phyloP scores from a whole-genome alignment of 768 basidiomycete genomes.

The Calocera viscosa region DNA sequence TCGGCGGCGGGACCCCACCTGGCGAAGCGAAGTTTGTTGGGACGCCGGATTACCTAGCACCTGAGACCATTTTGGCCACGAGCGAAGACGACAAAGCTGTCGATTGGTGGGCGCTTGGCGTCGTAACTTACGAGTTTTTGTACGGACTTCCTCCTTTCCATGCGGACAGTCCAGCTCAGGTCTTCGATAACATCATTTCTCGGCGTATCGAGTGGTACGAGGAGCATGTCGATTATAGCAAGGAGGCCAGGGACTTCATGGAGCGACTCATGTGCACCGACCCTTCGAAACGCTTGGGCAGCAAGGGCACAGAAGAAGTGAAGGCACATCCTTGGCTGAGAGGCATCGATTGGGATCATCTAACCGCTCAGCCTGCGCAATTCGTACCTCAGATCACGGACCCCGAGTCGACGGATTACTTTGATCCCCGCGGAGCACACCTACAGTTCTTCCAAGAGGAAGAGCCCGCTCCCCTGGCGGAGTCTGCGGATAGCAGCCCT shows the following conservation, averaged over 20 bases:
- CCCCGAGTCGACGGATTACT: constrained; percentile 99
- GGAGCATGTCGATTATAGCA: constrained; percentile 75
- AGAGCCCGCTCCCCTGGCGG: constrained; percentile 35
- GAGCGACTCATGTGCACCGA: constrained; percentile 70
- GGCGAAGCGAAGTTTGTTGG: constrained; percentile 92
- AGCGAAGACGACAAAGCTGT: constrained; percentile 90
- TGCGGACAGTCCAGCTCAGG: constrained; percentile 90
- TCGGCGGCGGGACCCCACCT: constrained; percentile 49
- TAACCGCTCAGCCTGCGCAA: constrained; percentile 76
- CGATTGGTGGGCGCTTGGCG: constrained; percentile 99
- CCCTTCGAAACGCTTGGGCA: constrained; percentile 66
- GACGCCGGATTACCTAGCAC: constrained; percentile 94
- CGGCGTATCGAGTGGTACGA: constrained; percentile 93
- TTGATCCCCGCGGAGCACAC: constrained; percentile 88
- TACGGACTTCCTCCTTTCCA: constrained; percentile 97
- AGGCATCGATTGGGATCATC: constrained; percentile 85
- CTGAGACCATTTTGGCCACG: constrained; percentile 88
- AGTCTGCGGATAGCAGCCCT: constrained; percentile 23
- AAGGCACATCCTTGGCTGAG: constrained; percentile 83
- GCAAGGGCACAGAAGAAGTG: constrained; percentile 80
- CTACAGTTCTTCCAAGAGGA: constrained; percentile 87
- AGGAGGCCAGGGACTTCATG: constrained; percentile 85
- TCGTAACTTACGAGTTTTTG: constrained; percentile 95
- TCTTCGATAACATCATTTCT: constrained; percentile 96
- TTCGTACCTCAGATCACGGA: constrained; percentile 94